phyloP scores from a whole-genome alignment of 805 yeast genomes.

The Saccharomycopsis synnaedendra region DNA sequence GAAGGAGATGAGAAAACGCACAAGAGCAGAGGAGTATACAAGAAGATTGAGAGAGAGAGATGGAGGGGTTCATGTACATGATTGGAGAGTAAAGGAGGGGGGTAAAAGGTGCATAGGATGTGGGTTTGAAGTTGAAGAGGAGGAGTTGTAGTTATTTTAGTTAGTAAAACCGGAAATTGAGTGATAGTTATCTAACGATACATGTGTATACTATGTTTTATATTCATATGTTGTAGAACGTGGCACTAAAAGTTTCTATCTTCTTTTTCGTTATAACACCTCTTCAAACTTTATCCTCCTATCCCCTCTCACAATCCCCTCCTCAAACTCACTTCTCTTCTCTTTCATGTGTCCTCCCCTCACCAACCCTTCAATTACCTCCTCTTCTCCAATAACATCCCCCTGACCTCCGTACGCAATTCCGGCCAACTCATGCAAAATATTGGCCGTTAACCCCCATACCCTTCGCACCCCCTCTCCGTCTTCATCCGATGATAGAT shows the following conservation, averaged over 20 bases:
- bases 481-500: conserved; percentile 48
- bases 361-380: conserved; percentile 33
- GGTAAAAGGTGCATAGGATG: conserved; percentile 62
- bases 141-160: background rate
- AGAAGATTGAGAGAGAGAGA: conserved; percentile 48
- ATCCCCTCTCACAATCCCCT: conserved; percentile 28
- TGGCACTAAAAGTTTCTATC: conserved; percentile 26
- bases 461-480: conserved; percentile 49
- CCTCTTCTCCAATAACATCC: conserved; percentile 42
- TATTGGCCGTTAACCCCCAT: conserved; percentile 79
- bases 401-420: conserved; percentile 33
- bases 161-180: background rate
- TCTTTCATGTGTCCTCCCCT: conserved; percentile 35
- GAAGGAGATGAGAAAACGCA: conserved; percentile 78
- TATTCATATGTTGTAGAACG: background rate
- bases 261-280: conserved; percentile 33
- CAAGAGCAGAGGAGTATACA: conserved; percentile 86
- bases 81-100: conserved; percentile 51
- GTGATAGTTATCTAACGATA: background rate
- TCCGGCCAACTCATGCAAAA: conserved; percentile 58
- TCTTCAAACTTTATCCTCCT: conserved; percentile 34
- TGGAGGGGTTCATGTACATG: conserved; percentile 59
- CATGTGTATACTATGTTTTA: background rate
- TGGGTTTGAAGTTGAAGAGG: conserved; percentile 75
- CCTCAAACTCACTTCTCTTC: conserved; percentile 34